These are phyloP conservation scores for Phytopythium litorale DNA, from an alignment of 352 stramenopile species.

Conservation along the genomic window DNA sequence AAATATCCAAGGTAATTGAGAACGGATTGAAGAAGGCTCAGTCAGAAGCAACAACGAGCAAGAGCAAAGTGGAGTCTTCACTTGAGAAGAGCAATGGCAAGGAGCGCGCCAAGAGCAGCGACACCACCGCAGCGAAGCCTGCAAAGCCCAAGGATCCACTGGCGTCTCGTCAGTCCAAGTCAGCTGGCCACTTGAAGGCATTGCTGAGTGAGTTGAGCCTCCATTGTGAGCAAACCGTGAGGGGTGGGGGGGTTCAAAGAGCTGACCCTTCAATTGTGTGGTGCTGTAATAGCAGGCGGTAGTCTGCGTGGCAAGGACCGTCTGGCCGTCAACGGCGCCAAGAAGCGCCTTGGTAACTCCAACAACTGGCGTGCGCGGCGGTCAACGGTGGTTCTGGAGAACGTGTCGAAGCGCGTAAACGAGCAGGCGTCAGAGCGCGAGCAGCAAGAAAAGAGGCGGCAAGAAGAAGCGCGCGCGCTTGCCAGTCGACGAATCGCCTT, in stretches of 20 bases:
- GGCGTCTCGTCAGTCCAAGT: conserved; percentile 39
- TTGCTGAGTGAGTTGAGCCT: conserved; percentile 41
- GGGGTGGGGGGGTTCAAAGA: neutral
- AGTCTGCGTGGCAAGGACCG: conserved; percentile 34
- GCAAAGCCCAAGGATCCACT: neutral
- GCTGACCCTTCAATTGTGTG: neutral
- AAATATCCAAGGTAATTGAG: conserved; percentile 3
- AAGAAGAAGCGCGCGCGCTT: conserved; percentile 21
- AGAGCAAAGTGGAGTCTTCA: neutral
- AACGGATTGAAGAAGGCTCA: conserved; percentile 8
- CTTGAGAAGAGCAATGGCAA: neutral
- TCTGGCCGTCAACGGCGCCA: conserved; percentile 23
- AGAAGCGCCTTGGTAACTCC: conserved; percentile 28
- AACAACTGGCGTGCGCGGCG: conserved; percentile 44
- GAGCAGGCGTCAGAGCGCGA: conserved; percentile 13
- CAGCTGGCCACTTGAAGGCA: conserved; percentile 46
- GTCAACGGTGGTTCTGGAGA: conserved; percentile 44
- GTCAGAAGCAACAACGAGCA: neutral
- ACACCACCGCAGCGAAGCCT: conserved; percentile 1
- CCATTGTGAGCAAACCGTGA: neutral
- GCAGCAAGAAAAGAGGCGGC: conserved; percentile 17
- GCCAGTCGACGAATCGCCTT: conserved; percentile 31
- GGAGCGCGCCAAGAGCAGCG: neutral
- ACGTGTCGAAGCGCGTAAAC: conserved; percentile 32
- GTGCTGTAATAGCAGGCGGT: conserved; percentile 8